Evolutionary conservation across 306 rosid species (phyloP).

Genomic region (Boehmeria nivea): DNA sequence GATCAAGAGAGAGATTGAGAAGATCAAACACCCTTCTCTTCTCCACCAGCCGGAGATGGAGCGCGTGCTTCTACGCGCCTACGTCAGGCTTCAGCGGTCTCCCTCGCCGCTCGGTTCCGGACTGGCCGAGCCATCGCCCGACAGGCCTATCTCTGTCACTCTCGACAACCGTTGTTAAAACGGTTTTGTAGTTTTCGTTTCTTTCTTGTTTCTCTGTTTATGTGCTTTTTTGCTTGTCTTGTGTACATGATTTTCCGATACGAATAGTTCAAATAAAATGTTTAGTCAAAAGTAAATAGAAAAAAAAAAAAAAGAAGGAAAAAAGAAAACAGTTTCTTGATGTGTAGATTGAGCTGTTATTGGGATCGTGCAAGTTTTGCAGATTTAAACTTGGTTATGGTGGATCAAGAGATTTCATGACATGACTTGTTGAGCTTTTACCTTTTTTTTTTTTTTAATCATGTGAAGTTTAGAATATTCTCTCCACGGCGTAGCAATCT

Average conservation of each 20-base stretch:
- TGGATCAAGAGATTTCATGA: background rate
- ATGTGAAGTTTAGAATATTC: background rate
- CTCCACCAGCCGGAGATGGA: slow-evolving; percentile 45
- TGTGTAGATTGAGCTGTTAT: no score
- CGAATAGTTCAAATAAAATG: no score
- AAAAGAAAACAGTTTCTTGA: no score
- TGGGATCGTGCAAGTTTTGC: no score
- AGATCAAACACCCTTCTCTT: slow-evolving; percentile 54
- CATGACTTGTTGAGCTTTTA: background rate
- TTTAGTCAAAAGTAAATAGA: no score
- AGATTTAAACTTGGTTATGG: background rate
- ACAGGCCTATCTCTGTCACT: slow-evolving; percentile 28
- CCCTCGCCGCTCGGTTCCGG: slow-evolving; percentile 80
- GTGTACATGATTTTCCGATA: no score
- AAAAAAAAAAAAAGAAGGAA: no score
- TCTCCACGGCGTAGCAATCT: background rate
- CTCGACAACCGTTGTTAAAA: no score
- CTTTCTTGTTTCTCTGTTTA: background rate
- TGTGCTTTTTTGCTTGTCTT: background rate
- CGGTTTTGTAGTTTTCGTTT: background rate
- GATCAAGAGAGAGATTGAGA: slow-evolving; percentile 73
- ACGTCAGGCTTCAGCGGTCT: slow-evolving; percentile 32
- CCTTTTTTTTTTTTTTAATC: background rate
- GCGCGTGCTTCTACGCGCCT: slow-evolving; percentile 30
- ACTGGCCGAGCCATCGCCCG: slow-evolving; percentile 10